A percentile compares a stretch with the other conserved stretches of the same genome.
Evolutionary conservation across 768 basidiomycete species (phyloP).

Genomic region (Rhizopogon vesiculosus): DNA sequence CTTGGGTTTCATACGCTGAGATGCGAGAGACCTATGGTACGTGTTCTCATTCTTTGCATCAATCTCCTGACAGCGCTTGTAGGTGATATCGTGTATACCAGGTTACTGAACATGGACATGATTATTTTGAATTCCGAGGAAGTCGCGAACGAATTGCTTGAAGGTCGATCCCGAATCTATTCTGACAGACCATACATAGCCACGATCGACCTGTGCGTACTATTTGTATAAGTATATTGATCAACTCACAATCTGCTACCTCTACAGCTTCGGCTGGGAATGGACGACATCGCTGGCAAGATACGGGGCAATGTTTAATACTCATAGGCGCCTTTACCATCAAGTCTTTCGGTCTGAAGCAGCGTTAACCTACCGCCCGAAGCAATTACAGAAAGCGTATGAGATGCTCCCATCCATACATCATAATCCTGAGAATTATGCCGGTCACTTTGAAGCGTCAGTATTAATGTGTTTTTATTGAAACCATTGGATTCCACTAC

Average conservation of each 20-base stretch:
- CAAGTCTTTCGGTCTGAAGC: not conserved
- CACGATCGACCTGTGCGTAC: too few relatives aligned
- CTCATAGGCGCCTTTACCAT: not conserved
- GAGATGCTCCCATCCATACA: not conserved
- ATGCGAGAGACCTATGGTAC: too few relatives aligned
- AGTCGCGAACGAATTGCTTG: too few relatives aligned
- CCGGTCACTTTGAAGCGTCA: slow-evolving; percentile 14
- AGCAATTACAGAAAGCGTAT: not conserved
- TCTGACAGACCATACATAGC: too few relatives aligned
- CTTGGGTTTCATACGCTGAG: slow-evolving; percentile 30
- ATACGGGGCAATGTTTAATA: not conserved
- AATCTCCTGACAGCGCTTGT: too few relatives aligned
- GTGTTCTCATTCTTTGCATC: too few relatives aligned
- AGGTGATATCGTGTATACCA: too few relatives aligned
- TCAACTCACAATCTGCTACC: too few relatives aligned
- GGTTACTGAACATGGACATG: too few relatives aligned
- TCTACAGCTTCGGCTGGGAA: slow-evolving; percentile 14
- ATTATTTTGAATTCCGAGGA: too few relatives aligned
- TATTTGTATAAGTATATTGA: too few relatives aligned
- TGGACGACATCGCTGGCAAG: slow-evolving; percentile 9
- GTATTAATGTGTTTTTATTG: not conserved
- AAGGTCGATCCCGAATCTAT: too few relatives aligned
- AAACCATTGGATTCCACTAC: not conserved
- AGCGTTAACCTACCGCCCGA: not conserved
- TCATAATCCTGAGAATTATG: not conserved